phyloP scores from a whole-genome alignment of 441 rosid species.

The Geranium incanum region DNA sequence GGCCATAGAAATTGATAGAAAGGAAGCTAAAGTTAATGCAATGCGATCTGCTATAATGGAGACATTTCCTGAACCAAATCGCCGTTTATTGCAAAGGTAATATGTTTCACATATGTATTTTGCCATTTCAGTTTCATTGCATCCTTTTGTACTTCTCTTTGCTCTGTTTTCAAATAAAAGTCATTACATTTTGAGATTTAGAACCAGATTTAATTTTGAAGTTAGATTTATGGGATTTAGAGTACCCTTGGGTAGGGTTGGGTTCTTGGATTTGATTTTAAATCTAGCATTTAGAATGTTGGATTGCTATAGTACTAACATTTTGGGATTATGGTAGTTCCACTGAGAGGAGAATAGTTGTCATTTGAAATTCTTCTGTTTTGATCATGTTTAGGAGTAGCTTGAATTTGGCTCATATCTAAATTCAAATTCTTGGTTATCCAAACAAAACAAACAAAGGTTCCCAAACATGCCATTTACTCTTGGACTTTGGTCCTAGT shows the following conservation, averaged over 20 bases:
- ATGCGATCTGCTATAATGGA: constrained; percentile 81
- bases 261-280: neutral
- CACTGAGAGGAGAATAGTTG: neutral
- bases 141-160: neutral
- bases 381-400: neutral
- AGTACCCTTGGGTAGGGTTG: too few relatives aligned
- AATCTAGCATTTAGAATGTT: neutral
- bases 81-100: constrained; percentile 84
- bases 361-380: neutral
- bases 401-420: neutral
- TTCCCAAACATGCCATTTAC: too few relatives aligned
- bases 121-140: neutral
- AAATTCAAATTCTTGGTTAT: neutral
- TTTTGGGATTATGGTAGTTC: neutral
- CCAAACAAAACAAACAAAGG: neutral
- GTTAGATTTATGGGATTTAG: too few relatives aligned
- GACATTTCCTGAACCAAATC: constrained; percentile 95
- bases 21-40: constrained; percentile 73
- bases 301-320: neutral
- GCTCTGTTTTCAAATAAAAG: neutral
- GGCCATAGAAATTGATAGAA: constrained; percentile 74
- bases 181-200: neutral
- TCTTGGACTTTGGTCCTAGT: too few relatives aligned
- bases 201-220: neutral
- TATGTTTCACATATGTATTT: neutral